Conservation (phyloP, 805 yeast genomes). For the Candida taoyuanica region DNA sequence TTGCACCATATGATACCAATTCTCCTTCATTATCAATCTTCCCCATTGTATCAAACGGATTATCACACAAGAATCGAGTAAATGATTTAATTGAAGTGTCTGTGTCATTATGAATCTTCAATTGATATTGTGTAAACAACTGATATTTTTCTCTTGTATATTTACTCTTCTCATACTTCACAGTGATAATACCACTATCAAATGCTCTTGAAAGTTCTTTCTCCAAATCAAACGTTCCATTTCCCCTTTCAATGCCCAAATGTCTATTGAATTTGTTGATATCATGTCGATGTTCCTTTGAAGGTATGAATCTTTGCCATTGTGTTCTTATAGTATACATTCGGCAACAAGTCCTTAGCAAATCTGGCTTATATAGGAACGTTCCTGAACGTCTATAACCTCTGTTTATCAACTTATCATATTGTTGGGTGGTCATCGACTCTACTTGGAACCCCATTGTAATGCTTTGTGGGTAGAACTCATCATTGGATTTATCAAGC, state of each 20-base stretch:
- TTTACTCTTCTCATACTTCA: constrained; percentile 48
- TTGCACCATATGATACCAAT: constrained; percentile 46
- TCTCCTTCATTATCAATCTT: constrained; percentile 5
- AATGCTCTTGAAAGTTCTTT: constrained; percentile 30
- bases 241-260: constrained; percentile 9
- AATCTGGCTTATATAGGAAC: constrained; percentile 62
- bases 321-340: constrained; percentile 72
- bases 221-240: constrained; percentile 27
- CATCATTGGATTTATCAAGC: constrained; percentile 15
- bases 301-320: constrained; percentile 38
- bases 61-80: constrained; percentile 59
- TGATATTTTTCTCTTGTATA: constrained; percentile 56
- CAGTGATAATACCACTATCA: constrained; percentile 25
- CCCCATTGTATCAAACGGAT: constrained; percentile 45
- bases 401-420: constrained; percentile 60
- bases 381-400: constrained; percentile 81
- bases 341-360: constrained; percentile 70
- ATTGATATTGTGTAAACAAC: constrained; percentile 66
- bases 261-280: constrained; percentile 50
- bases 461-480: constrained; percentile 6
- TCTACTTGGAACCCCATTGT: constrained; percentile 39
- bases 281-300: constrained; percentile 63
- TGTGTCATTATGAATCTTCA: constrained; percentile 60
- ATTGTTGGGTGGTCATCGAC: constrained; percentile 45
- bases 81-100: constrained; percentile 48